Evolutionary conservation across 345 rosid genomes (phyloP).

Genomic region (Arabidopsis suecica): DNA sequence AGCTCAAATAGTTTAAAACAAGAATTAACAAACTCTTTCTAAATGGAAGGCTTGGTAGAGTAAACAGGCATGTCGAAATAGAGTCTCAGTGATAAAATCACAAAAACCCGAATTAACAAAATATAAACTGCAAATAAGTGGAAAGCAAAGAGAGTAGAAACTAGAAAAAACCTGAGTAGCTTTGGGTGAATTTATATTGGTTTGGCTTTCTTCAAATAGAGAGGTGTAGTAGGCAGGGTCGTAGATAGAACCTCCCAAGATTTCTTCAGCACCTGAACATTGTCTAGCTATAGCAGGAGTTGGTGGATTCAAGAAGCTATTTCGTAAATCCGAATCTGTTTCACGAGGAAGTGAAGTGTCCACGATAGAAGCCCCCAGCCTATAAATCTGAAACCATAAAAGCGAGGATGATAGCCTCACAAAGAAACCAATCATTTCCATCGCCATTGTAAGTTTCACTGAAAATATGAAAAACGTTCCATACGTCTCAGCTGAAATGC

Average conservation of each 20-base stretch:
- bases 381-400: conserved; percentile 95
- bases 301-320: conserved; percentile 74
- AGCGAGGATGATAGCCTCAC: conserved; percentile 81
- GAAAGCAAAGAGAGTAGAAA: not conserved
- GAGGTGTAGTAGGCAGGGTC: conserved; percentile 84
- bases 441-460: conserved; percentile 73
- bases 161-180: conserved; percentile 17
- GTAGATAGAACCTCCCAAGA: conserved; percentile 76
- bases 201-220: conserved; percentile 72
- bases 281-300: conserved; percentile 61
- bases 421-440: conserved; percentile 83
- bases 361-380: conserved; percentile 68
- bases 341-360: conserved; percentile 58
- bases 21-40: conserved; percentile 12
- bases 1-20: not conserved
- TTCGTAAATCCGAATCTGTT: conserved; percentile 72
- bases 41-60: not conserved
- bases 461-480: conserved; percentile 71
- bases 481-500: conserved; percentile 61
- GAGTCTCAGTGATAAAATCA: not conserved
- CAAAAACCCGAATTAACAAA: not conserved
- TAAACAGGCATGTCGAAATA: conserved; percentile 13
- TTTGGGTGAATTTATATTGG: conserved; percentile 42
- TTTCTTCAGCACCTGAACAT: conserved; percentile 62
- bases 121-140: not conserved